Conservation (phyloP, 129 eudicot genomes). For the Kitagawia praeruptora region DNA sequence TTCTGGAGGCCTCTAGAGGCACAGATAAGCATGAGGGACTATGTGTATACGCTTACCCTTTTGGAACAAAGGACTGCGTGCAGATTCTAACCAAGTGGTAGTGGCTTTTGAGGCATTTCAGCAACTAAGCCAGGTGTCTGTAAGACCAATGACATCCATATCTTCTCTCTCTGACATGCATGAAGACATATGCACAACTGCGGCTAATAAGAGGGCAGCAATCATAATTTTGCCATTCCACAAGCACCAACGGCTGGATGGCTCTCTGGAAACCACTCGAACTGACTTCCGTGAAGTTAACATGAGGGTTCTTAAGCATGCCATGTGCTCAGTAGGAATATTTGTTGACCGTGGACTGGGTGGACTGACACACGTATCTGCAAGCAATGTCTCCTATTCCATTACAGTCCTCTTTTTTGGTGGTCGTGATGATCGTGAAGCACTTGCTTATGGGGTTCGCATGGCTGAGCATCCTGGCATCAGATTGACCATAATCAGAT, state of each 20-base stretch:
- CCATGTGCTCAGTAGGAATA: conserved; percentile 74
- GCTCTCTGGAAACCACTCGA: conserved; percentile 69
- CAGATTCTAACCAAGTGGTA: conserved; percentile 44
- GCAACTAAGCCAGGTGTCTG: conserved; percentile 57
- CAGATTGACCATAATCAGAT: conserved; percentile 33
- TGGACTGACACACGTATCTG: conserved; percentile 52
- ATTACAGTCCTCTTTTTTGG: conserved; percentile 55
- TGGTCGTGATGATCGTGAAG: conserved; percentile 63
- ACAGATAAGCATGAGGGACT: conserved; percentile 53
- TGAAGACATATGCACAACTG: conserved; percentile 68
- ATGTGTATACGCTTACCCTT: conserved; percentile 64
- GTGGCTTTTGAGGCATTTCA: conserved; percentile 79
- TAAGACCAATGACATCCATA: conserved; percentile 75
- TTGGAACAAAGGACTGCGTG: conserved; percentile 44
- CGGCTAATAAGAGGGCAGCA: conserved; percentile 47
- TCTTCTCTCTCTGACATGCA: conserved; percentile 66
- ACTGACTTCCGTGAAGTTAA: conserved; percentile 46
- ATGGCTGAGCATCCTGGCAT: conserved; percentile 78
- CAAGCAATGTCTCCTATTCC: conserved; percentile 50
- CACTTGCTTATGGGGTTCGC: conserved; percentile 54
- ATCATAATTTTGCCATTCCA: conserved; percentile 73
- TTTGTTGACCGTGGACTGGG: conserved; percentile 77
- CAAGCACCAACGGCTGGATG: conserved; percentile 68
- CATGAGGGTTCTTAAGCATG: conserved; percentile 51
- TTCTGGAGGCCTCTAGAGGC: conserved; percentile 70